Conservation (phyloP, 139 green algal species). For the Chlamydomonas sp. region DNA sequence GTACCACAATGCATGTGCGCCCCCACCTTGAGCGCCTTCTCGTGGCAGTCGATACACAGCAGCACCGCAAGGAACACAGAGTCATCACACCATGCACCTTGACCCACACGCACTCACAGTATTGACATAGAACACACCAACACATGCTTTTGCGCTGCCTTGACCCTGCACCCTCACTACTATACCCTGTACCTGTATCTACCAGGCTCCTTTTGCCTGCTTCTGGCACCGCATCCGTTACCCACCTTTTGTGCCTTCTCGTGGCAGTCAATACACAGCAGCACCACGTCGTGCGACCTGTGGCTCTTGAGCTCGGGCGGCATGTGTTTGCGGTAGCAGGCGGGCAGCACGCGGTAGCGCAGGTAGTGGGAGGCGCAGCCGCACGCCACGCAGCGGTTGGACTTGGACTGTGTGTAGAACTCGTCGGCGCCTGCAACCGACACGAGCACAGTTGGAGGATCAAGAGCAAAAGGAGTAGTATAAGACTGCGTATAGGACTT, state of each 20-base stretch:
- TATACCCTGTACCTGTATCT: neutral
- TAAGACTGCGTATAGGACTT: too few relatives aligned
- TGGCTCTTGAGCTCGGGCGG: slow-evolving; percentile 81
- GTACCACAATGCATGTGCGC: too few relatives aligned
- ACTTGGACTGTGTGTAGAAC: slow-evolving; percentile 72
- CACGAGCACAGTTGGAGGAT: too few relatives aligned
- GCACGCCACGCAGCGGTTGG: slow-evolving; percentile 83
- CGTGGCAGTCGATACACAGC: slow-evolving; percentile 81
- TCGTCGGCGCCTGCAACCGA: slow-evolving; percentile 42
- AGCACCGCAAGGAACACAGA: too few relatives aligned
- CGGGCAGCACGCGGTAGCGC: slow-evolving; percentile 76
- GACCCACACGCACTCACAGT: too few relatives aligned
- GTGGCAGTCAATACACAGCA: slow-evolving; percentile 84
- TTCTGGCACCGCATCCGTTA: too few relatives aligned
- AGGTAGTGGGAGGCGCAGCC: slow-evolving; percentile 71
- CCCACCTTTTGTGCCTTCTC: slow-evolving; percentile 30
- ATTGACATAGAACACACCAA: too few relatives aligned
- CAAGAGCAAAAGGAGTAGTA: too few relatives aligned
- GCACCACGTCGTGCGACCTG: slow-evolving; percentile 85
- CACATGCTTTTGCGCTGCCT: too few relatives aligned
- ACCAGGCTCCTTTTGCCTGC: too few relatives aligned
- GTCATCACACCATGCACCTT: too few relatives aligned
- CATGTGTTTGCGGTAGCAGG: slow-evolving; percentile 79
- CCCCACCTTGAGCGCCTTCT: slow-evolving; percentile 29
- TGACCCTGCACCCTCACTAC: neutral